Conservation (phyloP, 768 basidiomycete species). For the Mycena capillaripes region DNA sequence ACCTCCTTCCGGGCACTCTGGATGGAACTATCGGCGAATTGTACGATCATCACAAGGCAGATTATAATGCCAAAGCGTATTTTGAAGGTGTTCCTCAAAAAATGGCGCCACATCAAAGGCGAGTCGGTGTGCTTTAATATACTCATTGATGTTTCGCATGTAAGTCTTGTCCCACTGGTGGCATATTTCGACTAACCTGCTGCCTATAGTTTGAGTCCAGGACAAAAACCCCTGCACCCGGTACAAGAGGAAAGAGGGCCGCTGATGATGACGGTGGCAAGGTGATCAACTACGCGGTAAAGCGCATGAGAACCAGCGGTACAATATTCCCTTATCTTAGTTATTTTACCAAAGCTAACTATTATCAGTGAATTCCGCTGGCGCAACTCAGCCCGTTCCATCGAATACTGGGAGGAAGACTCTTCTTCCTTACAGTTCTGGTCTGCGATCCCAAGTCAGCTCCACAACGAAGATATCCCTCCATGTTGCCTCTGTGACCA, state of each 20-base stretch:
- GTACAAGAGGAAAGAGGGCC: background rate
- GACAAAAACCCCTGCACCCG: background rate
- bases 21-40: constrained; percentile 3
- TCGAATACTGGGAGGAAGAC: background rate
- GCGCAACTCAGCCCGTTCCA: background rate
- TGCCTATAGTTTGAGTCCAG: background rate
- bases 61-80: background rate
- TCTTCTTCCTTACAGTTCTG: background rate
- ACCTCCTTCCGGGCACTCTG: constrained; percentile 1
- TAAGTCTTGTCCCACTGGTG: background rate
- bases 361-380: background rate
- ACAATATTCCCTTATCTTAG: background rate
- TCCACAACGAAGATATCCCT: background rate
- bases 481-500: background rate
- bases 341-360: background rate
- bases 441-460: background rate
- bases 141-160: constrained; percentile 2
- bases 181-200: background rate
- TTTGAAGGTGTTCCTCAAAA: constrained; percentile 5
- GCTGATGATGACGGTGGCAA: background rate
- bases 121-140: constrained; percentile 11
- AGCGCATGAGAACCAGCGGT: background rate
- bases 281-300: background rate
- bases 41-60: background rate
- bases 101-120: background rate